A percentile compares a stretch with the other conserved stretches of the same genome.
These are phyloP conservation scores for Penicillium glabrum DNA, from an alignment of 2,329 filamentous ascomycete genomes.

Conservation along the genomic window DNA sequence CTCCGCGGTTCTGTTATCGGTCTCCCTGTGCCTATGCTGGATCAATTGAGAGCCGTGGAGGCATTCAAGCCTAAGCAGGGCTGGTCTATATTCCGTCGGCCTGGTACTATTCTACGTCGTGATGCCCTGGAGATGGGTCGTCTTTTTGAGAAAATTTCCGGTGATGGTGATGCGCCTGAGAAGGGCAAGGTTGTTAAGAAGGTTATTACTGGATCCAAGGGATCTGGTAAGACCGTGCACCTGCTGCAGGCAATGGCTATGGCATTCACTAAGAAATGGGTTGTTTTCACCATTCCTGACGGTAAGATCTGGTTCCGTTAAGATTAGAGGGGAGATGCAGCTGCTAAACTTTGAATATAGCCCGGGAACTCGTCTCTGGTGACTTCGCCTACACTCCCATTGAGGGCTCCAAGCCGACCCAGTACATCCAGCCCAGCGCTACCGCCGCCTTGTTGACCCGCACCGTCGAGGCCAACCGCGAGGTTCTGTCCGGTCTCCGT, in stretches of 20 bases:
- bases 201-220: constrained; percentile 70
- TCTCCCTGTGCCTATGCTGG: constrained; percentile 68
- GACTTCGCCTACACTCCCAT: constrained; percentile 77
- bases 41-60: constrained; percentile 77
- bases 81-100: constrained; percentile 82
- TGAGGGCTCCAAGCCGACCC: constrained; percentile 51
- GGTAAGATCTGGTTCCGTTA: constrained; percentile 55
- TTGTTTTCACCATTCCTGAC: constrained; percentile 87
- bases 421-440: constrained; percentile 78
- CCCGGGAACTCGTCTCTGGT: constrained; percentile 76
- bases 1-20: constrained; percentile 67
- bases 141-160: constrained; percentile 59
- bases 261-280: constrained; percentile 79
- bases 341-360: constrained; percentile 46
- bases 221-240: constrained; percentile 83
- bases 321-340: background rate
- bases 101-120: constrained; percentile 72
- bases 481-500: constrained; percentile 57
- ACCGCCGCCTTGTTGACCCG: constrained; percentile 71
- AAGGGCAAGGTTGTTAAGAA: constrained; percentile 49
- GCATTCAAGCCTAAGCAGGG: constrained; percentile 89
- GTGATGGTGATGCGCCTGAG: constrained; percentile 30
- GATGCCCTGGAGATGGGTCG: constrained; percentile 74
- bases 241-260: constrained; percentile 80
- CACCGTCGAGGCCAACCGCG: constrained; percentile 70